Base-by-base conservation (phyloP, 169 alveolate species). In the Babesia caballi region DNA sequence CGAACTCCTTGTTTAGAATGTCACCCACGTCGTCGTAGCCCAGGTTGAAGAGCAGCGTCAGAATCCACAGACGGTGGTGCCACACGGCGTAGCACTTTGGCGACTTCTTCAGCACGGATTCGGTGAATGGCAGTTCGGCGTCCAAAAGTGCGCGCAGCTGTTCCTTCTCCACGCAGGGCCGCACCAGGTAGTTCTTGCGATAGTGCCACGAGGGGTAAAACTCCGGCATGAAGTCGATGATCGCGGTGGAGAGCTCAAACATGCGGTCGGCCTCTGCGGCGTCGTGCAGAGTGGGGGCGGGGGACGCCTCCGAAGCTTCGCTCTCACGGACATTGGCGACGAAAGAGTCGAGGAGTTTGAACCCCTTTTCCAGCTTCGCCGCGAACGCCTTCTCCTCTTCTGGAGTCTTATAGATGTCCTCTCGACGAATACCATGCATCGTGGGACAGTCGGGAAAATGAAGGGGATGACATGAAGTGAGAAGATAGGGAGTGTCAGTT, bases 181-280 rank as follows among this genome's bases (percentile, higher is more conserved):
- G 66, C 51, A 51, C 17, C 40, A 81, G 28, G 57, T 70, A 81
- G 21, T 54, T 70, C 49, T 71, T 69, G 66, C 88, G 83, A 57
- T 70, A 81, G 36, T 69, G 46, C 88, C 88, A 81, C 4, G 88
- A 59, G 4, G 88, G 84, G 28, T 63, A 33, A 41, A 70, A 81
- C 63, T 81, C 88, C 8, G 84, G 84, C 84, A 81, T 81, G 72
- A 81, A 81, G 7, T 71, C 88, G 38, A 63, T 81, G 0, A 81
- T 69, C 21, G 36, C 88, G 15, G 63, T 15, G 2, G 88, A 81
- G 19, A 81, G 56, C 0, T 36, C 70, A 42, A 81, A 71, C 88
- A 81, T 81, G 6, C 70, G 57, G 27, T 69, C 73, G 32, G 58
- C 49, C 42, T 66, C 86, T 0, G 15, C 33, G 3, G 33, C 41